These are phyloP conservation scores for Trifolium repens DNA, from an alignment of 306 rosid species.

Conservation along the genomic window DNA sequence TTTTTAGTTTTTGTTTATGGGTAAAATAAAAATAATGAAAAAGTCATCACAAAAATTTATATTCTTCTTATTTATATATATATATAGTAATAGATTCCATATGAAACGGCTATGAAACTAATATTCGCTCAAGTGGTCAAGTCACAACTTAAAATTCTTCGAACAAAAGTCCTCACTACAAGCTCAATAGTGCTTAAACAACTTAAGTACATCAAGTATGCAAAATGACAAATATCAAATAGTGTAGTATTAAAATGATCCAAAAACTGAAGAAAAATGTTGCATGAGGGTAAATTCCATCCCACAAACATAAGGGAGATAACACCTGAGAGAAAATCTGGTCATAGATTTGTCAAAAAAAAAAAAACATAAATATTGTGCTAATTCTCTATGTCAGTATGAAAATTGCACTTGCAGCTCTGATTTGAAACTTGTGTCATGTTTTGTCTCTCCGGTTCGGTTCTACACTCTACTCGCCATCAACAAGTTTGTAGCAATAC, in stretches of 20 bases:
- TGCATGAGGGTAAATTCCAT: not conserved
- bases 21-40: no score
- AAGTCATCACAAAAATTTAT: no score
- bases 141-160: no score
- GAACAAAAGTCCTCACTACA: no score
- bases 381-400: constrained; percentile 6
- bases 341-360: constrained; percentile 28
- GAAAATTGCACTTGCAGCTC: constrained; percentile 2
- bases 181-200: no score
- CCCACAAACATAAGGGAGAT: not conserved
- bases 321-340: constrained; percentile 12
- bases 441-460: constrained; percentile 18
- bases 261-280: constrained; percentile 1
- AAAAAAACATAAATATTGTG: constrained; percentile 8
- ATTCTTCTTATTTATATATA: no score
- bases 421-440: constrained; percentile 4
- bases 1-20: no score
- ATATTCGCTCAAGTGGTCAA: no score
- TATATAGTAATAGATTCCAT: no score
- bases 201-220: no score
- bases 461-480: constrained; percentile 16
- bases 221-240: no score
- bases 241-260: not conserved
- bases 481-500: constrained; percentile 15
- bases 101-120: no score